These are phyloP conservation scores for Aspergillus sp. DNA, from an alignment of 2,329 filamentous ascomycete species.

Conservation along the genomic window DNA sequence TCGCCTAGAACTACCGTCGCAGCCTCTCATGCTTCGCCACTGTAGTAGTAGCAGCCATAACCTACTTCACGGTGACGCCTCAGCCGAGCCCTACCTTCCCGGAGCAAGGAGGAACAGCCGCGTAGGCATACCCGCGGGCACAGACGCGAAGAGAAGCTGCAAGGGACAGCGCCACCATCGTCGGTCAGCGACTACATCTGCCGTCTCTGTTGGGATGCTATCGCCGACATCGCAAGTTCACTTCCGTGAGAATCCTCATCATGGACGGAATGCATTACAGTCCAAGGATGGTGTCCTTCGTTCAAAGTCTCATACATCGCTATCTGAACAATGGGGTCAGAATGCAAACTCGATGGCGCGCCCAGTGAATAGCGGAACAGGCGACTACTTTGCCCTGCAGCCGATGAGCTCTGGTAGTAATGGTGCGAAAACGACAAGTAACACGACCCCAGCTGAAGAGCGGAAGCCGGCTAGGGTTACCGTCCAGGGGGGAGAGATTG, in stretches of 20 bases:
- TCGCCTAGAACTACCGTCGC: conserved; percentile 39
- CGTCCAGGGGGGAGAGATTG: not conserved
- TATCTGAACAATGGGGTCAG: not conserved
- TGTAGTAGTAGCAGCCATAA: not conserved
- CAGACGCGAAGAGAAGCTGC: conserved; percentile 2
- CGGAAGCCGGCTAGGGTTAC: not conserved
- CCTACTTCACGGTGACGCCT: not conserved
- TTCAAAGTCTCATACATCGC: conserved; percentile 6
- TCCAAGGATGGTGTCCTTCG: not conserved
- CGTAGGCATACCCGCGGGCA: not conserved
- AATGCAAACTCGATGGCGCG: not conserved
- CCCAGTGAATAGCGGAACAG: not conserved
- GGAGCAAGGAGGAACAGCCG: conserved; percentile 6
- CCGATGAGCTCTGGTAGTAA: not conserved
- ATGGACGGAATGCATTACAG: not conserved
- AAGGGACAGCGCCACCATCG: conserved; percentile 27
- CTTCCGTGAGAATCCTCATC: not conserved
- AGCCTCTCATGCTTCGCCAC: conserved; percentile 22
- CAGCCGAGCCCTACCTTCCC: conserved; percentile 11
- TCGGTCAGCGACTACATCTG: conserved; percentile 36
- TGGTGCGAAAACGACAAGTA: conserved; percentile 6
- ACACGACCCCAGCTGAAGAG: conserved; percentile 10
- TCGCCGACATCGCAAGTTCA: not conserved
- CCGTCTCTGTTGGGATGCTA: conserved; percentile 17
- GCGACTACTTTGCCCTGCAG: conserved; percentile 6